Percentiles rank a stretch among this genome's conserved stretches.
Conservation (phyloP, 73 alveolate genomes). For the Blepharisma stoltei region DNA sequence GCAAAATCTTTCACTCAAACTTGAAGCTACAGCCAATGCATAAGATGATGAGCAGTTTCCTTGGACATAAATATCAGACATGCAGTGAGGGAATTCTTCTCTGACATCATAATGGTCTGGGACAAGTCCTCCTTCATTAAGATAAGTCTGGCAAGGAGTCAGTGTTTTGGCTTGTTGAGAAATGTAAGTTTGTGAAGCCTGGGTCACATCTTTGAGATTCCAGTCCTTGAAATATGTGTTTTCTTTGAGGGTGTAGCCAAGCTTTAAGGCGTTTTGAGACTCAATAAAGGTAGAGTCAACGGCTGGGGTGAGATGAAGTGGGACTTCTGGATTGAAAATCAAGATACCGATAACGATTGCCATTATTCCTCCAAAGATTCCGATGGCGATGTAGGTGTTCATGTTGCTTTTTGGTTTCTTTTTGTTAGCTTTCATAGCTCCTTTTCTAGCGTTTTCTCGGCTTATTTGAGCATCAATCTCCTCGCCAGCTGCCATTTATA, state of each 20-base stretch:
- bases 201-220: constrained; percentile 63
- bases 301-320: constrained; percentile 49
- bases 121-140: constrained; percentile 51
- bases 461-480: background rate
- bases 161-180: constrained; percentile 52
- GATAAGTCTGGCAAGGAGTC: constrained; percentile 47
- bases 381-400: constrained; percentile 43
- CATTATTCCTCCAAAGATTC: constrained; percentile 34
- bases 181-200: constrained; percentile 51
- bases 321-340: constrained; percentile 49
- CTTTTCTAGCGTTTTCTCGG: constrained; percentile 28
- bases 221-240: constrained; percentile 62
- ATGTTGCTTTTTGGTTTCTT: constrained; percentile 23
- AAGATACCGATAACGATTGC: constrained; percentile 49
- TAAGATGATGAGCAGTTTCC: constrained; percentile 69
- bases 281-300: constrained; percentile 41
- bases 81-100: constrained; percentile 53
- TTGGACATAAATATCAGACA: constrained; percentile 45
- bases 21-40: constrained; percentile 65
- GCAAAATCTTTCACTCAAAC: constrained; percentile 62
- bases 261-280: constrained; percentile 46
- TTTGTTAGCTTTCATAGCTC: constrained; percentile 25
- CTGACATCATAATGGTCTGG: constrained; percentile 66
- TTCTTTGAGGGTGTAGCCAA: constrained; percentile 54
- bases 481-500: constrained; percentile 24